Conservation (phyloP, 495 filamentous ascomycete species). For the Podospora conica region DNA sequence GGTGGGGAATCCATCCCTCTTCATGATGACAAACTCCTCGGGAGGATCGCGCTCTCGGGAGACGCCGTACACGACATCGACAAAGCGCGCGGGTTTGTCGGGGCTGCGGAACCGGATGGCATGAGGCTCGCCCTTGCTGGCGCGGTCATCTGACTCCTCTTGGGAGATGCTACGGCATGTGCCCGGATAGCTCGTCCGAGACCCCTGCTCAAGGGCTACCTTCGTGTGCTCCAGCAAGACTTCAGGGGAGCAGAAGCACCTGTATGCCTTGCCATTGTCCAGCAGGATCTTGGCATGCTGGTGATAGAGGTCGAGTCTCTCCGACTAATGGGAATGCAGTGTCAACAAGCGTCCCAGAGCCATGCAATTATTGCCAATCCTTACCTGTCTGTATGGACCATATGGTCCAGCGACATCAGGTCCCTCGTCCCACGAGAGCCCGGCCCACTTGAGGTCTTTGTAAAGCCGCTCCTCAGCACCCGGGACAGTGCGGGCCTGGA, state of each 20-base stretch:
- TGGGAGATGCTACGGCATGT: constrained; percentile 60
- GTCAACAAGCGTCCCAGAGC: neutral
- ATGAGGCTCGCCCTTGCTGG: constrained; percentile 60
- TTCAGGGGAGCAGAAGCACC: constrained; percentile 83
- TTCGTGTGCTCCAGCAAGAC: constrained; percentile 59
- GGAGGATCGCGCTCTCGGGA: constrained; percentile 40
- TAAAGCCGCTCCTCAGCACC: constrained; percentile 72
- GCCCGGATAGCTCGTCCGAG: constrained; percentile 68
- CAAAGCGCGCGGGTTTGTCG: constrained; percentile 51
- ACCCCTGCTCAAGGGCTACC: constrained; percentile 51
- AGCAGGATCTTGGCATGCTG: constrained; percentile 67
- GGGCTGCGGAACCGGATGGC: constrained; percentile 68
- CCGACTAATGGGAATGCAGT: constrained; percentile 50
- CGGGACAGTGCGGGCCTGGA: constrained; percentile 44
- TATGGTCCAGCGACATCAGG: constrained; percentile 71
- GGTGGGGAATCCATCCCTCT: constrained; percentile 85
- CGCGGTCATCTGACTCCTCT: constrained; percentile 63
- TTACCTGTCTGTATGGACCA: constrained; percentile 82
- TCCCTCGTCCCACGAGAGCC: constrained; percentile 92
- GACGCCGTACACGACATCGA: constrained; percentile 71
- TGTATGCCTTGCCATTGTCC: constrained; percentile 67
- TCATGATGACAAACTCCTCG: constrained; percentile 68
- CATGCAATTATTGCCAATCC: neutral
- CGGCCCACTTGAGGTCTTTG: constrained; percentile 80
- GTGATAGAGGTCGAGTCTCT: constrained; percentile 68